Evolutionary conservation across 1,284 basidiomycete species (phyloP).

Genomic region (Rhodotorula sp.): DNA sequence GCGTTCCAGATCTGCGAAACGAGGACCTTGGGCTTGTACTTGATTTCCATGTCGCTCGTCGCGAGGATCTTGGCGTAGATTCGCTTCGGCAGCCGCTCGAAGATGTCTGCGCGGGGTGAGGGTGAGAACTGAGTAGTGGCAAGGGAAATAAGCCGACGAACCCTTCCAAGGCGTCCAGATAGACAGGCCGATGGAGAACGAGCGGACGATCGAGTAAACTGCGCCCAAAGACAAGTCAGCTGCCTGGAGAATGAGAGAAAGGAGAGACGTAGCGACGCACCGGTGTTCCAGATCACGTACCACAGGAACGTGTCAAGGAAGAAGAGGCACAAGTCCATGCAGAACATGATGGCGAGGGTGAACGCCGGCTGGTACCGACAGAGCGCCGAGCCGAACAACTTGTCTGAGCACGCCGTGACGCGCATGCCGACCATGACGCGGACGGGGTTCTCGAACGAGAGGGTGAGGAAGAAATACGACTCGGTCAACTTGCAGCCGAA

Average conservation of each 20-base stretch:
- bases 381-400: slow-evolving; percentile 71
- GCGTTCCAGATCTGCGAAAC: slow-evolving; percentile 98
- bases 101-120: slow-evolving; percentile 63
- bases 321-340: slow-evolving; percentile 91
- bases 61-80: slow-evolving; percentile 91
- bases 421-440: slow-evolving; percentile 89
- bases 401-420: slow-evolving; percentile 79
- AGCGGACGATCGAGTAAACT: slow-evolving; percentile 82
- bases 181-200: slow-evolving; percentile 83
- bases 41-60: slow-evolving; percentile 87
- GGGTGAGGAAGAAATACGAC: slow-evolving; percentile 92
- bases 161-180: slow-evolving; percentile 94
- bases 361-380: slow-evolving; percentile 88
- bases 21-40: slow-evolving; percentile 96
- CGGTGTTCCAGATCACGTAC: slow-evolving; percentile 92
- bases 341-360: slow-evolving; percentile 89
- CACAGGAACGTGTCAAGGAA: slow-evolving; percentile 97
- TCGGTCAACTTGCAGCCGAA: slow-evolving; percentile 92
- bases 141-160: background rate
- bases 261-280: slow-evolving; percentile 74
- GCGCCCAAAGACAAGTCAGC: background rate
- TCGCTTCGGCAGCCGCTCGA: slow-evolving; percentile 84
- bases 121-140: background rate
- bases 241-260: too few relatives aligned
- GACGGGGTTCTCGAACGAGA: slow-evolving; percentile 87